Evolutionary conservation across 2,329 filamentous ascomycete genomes (phyloP), one percentile per base, ranked within the genome.

Genomic region (Cyphellophora attinorum): DNA sequence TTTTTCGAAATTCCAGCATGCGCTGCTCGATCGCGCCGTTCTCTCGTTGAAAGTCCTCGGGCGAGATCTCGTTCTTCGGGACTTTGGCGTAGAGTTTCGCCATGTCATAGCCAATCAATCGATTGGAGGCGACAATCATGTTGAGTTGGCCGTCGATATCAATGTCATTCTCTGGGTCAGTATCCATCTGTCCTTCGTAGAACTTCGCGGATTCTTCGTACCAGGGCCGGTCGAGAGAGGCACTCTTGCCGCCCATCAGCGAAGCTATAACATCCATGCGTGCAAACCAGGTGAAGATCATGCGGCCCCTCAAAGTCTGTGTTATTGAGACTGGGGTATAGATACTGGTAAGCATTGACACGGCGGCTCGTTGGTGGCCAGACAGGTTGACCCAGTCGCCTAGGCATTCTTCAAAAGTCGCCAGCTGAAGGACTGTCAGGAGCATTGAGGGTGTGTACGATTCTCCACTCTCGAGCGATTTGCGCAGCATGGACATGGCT

Each of bases 301-400:
- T 77, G 18, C 82, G 74, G 18, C 80, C 74, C 11, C 82, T 70
- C 3, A 80, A 68, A 6, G 79, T 81, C 44, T 81, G 67, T 62
- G 80, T 76, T 28, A 84, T 76, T 0, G 76, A 81, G 42, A 86
- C 67, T 0, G 85, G 83, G 0, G 78, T 85, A 53, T 85, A 88
- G 0, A 95, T 62, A 28, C 80, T 74, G 2, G 72, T 81, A 29
- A 96, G 64, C 49, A 96, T 80, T 44, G 85, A 76, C 51, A 82
- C 76, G 1, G 91, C 91, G 8, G 89, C 91, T 53, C 81, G 85
- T 55, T 95, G 88, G 55, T 96, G 91, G 14, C 86, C 84, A 59
- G 91, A 80, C 11, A 96, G 67, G 50, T 93, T 95, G 34, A 93
- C 76, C 86, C 86, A 96, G 54, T 98, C 91, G 10, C 91, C 91